A percentile compares a stretch with the other conserved stretches of the same genome.
Evolutionary conservation across 192 early-diverging fungal genomes (phyloP).

Genomic region (Coemansia erecta): DNA sequence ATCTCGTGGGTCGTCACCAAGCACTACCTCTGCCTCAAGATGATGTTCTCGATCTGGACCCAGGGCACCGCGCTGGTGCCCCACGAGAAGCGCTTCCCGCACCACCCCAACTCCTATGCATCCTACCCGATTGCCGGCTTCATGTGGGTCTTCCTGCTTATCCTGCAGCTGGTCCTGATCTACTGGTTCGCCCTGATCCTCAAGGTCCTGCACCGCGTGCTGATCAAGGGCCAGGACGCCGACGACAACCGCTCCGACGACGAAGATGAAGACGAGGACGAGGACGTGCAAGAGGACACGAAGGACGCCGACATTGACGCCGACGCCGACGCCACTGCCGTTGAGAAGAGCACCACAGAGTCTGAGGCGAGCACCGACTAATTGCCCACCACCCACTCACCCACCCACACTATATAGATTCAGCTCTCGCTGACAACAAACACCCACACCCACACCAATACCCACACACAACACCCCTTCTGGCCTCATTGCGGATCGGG

Average conservation of each 20-base stretch:
- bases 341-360: no score
- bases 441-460: no score
- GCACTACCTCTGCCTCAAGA: constrained; percentile 66
- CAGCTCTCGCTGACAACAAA: no score
- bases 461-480: no score
- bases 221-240: constrained; percentile 61
- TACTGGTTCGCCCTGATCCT: constrained; percentile 79
- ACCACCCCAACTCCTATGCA: constrained; percentile 57
- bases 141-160: no score
- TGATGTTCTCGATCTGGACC: constrained; percentile 64
- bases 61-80: constrained; percentile 49
- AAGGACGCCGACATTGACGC: constrained; percentile 29
- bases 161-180: constrained; percentile 67
- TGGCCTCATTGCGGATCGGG: no score
- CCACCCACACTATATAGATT: no score
- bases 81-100: constrained; percentile 58
- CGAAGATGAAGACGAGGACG: constrained; percentile 43
- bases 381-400: no score
- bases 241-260: constrained; percentile 67
- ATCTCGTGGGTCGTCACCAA: constrained; percentile 75
- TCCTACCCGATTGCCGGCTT: constrained; percentile 49
- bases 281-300: constrained; percentile 40
- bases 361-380: no score
- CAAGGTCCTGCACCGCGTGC: constrained; percentile 57
- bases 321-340: background rate